Base-by-base conservation (phyloP, 2,329 filamentous ascomycete species). In the Aspergillus thermomutatus region DNA sequence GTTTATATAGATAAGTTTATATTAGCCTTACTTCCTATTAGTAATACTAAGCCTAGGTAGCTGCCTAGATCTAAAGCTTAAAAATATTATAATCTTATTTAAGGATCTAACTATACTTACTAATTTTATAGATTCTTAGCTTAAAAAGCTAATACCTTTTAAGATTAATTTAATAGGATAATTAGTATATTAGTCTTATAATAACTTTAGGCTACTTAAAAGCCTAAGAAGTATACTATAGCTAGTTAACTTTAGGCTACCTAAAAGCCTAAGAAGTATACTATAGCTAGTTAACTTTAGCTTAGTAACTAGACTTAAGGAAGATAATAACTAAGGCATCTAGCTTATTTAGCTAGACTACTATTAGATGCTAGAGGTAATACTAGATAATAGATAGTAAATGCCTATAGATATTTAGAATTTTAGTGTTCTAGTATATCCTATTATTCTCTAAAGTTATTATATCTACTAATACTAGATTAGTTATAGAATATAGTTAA, bases 331-430 rank as follows among this genome's bases (percentile, higher is more conserved):
- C 70, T 64, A 76, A 73, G 68, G 66, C 25, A 57, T 71, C 54
- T 70, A 60, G 63, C 67, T 66, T 57, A 70, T 83, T 75, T 59
- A 86, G 70, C 72, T 73, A 56, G 71, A 75, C 52, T 62, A 70
- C 51, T 77, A 76, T 65, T 71, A 69, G 46, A 73, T 72, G 4
- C 75, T 73, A 54, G 75, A 78, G 62, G 74, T 77, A 27, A 70
- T 77, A 45, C 61, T 77, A 5, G 69, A 70, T 53, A 68, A 62
- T 60, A 69, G 71, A 49, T 78, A 71, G 74, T 65, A 66, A 54
- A 75, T 72, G 62, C 61, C 64, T 50, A 66, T 65, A 17, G 75
- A 77, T 66, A 75, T 78, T 53, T 77, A 73, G 75, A 77, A 76
- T 60, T 55, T 77, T 52, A 71, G 72, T 56, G 66, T 73, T 58